Evolutionary conservation across 352 stramenopile genomes (phyloP), one percentile per base, ranked within the genome.

Genomic region (Pythium pyrilobum): DNA sequence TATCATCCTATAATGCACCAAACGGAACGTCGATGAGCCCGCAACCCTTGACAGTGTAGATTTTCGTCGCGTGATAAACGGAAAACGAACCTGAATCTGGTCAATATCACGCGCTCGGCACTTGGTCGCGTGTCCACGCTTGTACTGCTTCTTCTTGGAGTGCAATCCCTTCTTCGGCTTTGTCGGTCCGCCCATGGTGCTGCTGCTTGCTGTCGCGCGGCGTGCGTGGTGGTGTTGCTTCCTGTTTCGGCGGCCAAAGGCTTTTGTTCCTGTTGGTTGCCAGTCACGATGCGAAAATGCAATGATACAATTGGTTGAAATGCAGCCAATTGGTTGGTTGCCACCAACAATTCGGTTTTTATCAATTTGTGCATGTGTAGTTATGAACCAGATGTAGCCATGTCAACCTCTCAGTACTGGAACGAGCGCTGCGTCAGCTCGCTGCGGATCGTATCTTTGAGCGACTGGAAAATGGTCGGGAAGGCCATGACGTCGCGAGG

Each of bases 81-180:
- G n/a, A n/a, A n/a, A 7, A 52, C 56, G 40, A 25, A 80, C 73
- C 69, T 92, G 84, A 61, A 95, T 92, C 77, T 95, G 84, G 50
- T 95, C 84, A 12, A 95, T 72, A 41, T 95, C 84, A 27, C 84
- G 80, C 45, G 72, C 40, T 56, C 84, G 75, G 54, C 78, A 84
- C 67, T 92, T 92, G 53, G 84, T 95, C 44, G 78, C 69, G 58
- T 95, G 84, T 33, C 72, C 67, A 52, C 81, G 80, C 70, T 90
- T 91, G 80, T 92, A 95, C 45, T 85, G 68, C 56, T 91, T 95
- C 65, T 92, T 92, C 69, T 92, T 95, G 56, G 72, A 75, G 67
- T 86, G 77, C 18, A 76, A 66, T 49, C 81, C 68, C 64, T 80
- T 77, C 67, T 85, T 87, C 54, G 67, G 72, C 15, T 71, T 64